phyloP scores from a whole-genome alignment of 345 rosid genomes.

The Trapa incisa region DNA sequence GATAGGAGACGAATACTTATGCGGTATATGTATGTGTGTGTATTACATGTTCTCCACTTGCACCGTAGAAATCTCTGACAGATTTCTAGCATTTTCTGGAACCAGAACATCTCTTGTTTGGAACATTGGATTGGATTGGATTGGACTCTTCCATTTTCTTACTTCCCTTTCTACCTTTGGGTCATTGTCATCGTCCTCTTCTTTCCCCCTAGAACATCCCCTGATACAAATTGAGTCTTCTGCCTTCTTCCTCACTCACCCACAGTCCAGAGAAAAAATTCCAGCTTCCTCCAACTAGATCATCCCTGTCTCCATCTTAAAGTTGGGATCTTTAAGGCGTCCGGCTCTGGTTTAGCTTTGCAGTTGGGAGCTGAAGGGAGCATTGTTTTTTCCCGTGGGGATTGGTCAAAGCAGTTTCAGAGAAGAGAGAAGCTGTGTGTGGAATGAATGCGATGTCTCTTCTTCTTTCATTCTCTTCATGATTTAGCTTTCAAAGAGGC shows the following conservation, averaged over 20 bases:
- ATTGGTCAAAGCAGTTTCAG: conserved; percentile 22
- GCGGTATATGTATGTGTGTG: not conserved
- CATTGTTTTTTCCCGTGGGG: conserved; percentile 18
- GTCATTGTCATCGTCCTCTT: not conserved
- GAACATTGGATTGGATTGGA: conserved; percentile 1
- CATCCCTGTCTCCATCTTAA: not conserved
- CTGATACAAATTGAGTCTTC: not conserved
- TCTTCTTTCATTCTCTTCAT: not conserved
- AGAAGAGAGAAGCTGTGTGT: not conserved
- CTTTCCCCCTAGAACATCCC: not conserved
- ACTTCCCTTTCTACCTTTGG: not conserved
- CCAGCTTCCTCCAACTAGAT: not conserved
- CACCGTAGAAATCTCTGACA: not conserved
- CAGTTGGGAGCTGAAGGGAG: conserved; percentile 7
- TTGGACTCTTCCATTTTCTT: not conserved
- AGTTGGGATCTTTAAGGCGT: not conserved
- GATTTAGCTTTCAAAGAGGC: not conserved
- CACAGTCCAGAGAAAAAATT: not conserved
- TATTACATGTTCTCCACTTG: too few relatives aligned
- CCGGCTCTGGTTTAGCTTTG: conserved; percentile 17
- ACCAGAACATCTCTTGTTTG: not conserved
- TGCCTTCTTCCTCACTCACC: not conserved
- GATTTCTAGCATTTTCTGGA: not conserved
- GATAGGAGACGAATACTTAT: not conserved
- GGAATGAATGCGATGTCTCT: not conserved